Conservation (phyloP, 148 eudicot genomes). For the Amaranthus palmeri region DNA sequence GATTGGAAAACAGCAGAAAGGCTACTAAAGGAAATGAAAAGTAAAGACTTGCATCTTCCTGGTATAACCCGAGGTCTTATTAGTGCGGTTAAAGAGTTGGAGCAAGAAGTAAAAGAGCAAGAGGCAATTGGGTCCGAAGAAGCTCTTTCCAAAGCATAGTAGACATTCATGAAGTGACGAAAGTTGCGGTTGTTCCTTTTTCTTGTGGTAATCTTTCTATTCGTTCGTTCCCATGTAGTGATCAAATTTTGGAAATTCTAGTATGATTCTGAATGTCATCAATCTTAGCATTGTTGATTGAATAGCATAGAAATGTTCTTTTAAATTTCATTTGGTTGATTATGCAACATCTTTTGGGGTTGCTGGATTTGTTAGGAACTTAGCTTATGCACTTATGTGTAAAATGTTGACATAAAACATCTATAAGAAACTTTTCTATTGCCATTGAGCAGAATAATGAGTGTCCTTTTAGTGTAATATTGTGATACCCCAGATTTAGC, state of each 20-base stretch:
- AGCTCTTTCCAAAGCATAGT: slow-evolving; percentile 31
- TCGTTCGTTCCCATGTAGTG: not conserved
- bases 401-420: not conserved
- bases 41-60: slow-evolving; percentile 60
- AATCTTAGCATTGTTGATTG: not conserved
- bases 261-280: not conserved
- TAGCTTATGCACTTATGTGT: not conserved
- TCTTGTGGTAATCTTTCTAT: slow-evolving; percentile 21
- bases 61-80: slow-evolving; percentile 63
- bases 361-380: not conserved
- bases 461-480: not conserved
- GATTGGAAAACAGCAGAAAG: slow-evolving; percentile 85
- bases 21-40: slow-evolving; percentile 61
- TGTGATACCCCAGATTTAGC: no score
- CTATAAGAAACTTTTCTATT: not conserved
- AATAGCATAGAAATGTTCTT: not conserved
- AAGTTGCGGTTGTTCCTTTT: slow-evolving; percentile 3
- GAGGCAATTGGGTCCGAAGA: slow-evolving; percentile 38
- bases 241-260: slow-evolving; percentile 13
- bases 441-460: not conserved
- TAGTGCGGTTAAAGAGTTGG: slow-evolving; percentile 66
- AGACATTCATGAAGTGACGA: slow-evolving; percentile 5
- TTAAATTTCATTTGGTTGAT: not conserved
- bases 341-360: not conserved
- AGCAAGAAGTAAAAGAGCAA: slow-evolving; percentile 39